Percentiles rank a stretch among this genome's conserved stretches.
Evolutionary conservation across 371 early-diverging fungal genomes (phyloP).

Genomic region (Rhizopus arrhizus): DNA sequence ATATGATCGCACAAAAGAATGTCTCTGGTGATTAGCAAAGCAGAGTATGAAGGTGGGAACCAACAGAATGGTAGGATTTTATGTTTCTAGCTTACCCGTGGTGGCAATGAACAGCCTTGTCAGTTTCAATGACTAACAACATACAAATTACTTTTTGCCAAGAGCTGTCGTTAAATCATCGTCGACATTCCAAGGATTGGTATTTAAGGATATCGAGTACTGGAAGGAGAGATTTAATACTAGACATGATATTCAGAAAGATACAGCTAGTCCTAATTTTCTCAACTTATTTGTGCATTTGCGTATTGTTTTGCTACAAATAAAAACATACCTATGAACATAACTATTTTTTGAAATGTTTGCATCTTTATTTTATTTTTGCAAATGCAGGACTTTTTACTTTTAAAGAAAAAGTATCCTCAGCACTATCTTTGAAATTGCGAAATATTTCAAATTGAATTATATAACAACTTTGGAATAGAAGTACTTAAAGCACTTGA

Average conservation of each 20-base stretch:
- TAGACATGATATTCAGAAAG: slow-evolving; percentile 1
- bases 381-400: too few species aligned
- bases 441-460: too few species aligned
- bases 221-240: slow-evolving; percentile 13
- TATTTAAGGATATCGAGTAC: slow-evolving; percentile 10
- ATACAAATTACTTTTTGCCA: too few species aligned
- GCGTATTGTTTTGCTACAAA: slow-evolving; percentile 16
- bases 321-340: neutral
- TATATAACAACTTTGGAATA: too few species aligned
- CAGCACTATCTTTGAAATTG: too few species aligned
- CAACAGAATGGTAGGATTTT: slow-evolving; percentile 14
- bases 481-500: too few species aligned
- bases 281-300: slow-evolving; percentile 7
- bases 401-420: too few species aligned
- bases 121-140: too few species aligned
- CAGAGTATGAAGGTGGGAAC: slow-evolving; percentile 13
- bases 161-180: slow-evolving; percentile 1
- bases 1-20: slow-evolving; percentile 14
- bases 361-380: too few species aligned
- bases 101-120: slow-evolving; percentile 1
- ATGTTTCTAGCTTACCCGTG: slow-evolving; percentile 13
- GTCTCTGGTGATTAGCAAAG: slow-evolving; percentile 11
- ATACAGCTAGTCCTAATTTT: slow-evolving; percentile 14
- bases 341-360: too few species aligned
- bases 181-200: neutral